phyloP scores from a whole-genome alignment of 768 basidiomycete species.

The Hygrocybe punicea region DNA sequence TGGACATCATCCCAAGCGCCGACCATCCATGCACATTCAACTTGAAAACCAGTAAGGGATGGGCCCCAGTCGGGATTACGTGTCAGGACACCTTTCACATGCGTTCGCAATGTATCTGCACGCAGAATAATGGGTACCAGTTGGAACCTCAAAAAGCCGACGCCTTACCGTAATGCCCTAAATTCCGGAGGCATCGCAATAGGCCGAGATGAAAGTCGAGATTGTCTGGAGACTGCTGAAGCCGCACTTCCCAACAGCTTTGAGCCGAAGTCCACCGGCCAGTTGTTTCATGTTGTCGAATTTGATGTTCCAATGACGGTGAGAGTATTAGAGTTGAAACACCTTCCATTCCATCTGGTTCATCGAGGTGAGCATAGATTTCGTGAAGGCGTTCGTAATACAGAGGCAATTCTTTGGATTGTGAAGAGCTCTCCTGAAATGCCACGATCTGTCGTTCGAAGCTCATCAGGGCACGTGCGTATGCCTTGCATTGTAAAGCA shows the following conservation, averaged over 20 bases:
- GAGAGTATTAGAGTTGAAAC: slow-evolving; percentile 84
- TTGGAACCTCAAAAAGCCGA: not conserved
- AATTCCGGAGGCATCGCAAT: slow-evolving; percentile 83
- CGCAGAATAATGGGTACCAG: slow-evolving; percentile 4
- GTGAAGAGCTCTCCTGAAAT: slow-evolving; percentile 42
- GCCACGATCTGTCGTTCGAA: slow-evolving; percentile 80
- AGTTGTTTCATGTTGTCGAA: slow-evolving; percentile 95
- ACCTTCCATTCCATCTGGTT: slow-evolving; percentile 99
- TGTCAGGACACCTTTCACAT: slow-evolving; percentile 86
- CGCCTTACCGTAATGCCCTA: slow-evolving; percentile 90
- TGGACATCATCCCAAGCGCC: slow-evolving; percentile 88
- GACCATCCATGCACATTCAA: slow-evolving; percentile 95
- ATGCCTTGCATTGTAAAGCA: slow-evolving; percentile 91
- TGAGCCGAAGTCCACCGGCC: slow-evolving; percentile 98
- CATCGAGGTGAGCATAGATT: slow-evolving; percentile 93
- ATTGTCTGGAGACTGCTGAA: slow-evolving; percentile 89
- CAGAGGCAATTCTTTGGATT: slow-evolving; percentile 51
- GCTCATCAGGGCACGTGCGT: slow-evolving; percentile 90
- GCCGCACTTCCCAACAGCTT: slow-evolving; percentile 96
- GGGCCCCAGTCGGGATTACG: slow-evolving; percentile 81
- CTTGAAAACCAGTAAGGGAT: slow-evolving; percentile 75
- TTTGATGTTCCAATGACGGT: slow-evolving; percentile 92
- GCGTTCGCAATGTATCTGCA: slow-evolving; percentile 90
- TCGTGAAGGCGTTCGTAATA: slow-evolving; percentile 92
- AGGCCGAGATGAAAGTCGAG: slow-evolving; percentile 86